Conservation (phyloP, 2,329 filamentous ascomycete species). For the Rutstroemia sp. region DNA sequence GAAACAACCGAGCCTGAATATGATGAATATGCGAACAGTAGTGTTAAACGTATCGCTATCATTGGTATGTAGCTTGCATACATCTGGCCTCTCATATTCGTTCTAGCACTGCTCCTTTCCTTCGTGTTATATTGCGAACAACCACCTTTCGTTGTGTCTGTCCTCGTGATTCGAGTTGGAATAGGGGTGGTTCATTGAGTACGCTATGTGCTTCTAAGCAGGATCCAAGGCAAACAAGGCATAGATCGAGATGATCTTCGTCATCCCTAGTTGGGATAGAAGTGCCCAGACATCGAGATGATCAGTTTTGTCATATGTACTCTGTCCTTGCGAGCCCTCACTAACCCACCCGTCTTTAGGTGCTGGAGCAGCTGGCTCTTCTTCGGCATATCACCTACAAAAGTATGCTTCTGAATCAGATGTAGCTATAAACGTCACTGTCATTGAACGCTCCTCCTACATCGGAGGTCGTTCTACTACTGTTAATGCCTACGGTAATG, state of each 20-base stretch:
- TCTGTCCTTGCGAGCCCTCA: neutral
- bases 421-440: slow-evolving; percentile 66
- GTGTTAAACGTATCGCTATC: slow-evolving; percentile 27
- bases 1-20: slow-evolving; percentile 6
- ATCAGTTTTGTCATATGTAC: neutral
- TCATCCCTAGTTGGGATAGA: neutral
- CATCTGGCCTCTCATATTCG: no score
- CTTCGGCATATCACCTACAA: slow-evolving; percentile 74
- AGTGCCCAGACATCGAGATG: neutral
- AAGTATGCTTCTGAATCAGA: slow-evolving; percentile 56
- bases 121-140: no score
- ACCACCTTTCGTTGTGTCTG: no score
- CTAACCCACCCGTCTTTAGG: slow-evolving; percentile 42
- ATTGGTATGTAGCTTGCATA: slow-evolving; percentile 24
- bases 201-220: no score
- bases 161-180: no score
- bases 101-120: no score
- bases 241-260: neutral
- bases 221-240: no score
- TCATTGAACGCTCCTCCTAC: slow-evolving; percentile 73
- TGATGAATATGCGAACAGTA: slow-evolving; percentile 15
- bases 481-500: slow-evolving; percentile 65
- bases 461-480: slow-evolving; percentile 86
- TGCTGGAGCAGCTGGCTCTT: slow-evolving; percentile 82
- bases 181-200: no score